Evolutionary conservation across 2,329 filamentous ascomycete species (phyloP), one percentile per base, ranked within the genome.

Genomic region (Dryadomyces quercus-mongolicae): DNA sequence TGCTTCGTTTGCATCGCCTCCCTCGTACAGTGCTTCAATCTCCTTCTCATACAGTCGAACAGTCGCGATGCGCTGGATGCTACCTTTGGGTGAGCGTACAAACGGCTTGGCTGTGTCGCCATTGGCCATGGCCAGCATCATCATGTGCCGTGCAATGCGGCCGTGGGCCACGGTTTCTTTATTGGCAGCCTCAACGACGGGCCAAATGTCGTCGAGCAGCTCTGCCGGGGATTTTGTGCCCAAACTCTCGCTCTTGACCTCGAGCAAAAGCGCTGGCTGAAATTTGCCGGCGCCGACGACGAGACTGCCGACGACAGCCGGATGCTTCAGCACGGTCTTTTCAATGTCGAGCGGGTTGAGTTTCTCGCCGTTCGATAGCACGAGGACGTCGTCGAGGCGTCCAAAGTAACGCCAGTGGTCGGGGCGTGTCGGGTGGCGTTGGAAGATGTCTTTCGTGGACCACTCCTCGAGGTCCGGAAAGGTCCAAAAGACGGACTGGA

Each of bases 311-410:
- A 65, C 67, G 38, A 77, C 58, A 1, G 63, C 57, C 0, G 70
- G 67, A 47, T 75, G 72, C 12, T 61, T 62, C 7, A 60, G 56
- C 2, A 77, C 60, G 15, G 65, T 66, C 0, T 62, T 59, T 57
- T 77, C 74, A 38, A 76, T 71, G 2, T 65, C 67, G 3, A 72
- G 62, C 0, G 73, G 73, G 56, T 78, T 78, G 7, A 77, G 59
- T 61, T 78, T 77, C 63, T 76, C 72, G 31, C 74, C 74, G 49
- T 72, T 76, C 2, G 69, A 71, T 40, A 78, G 70, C 15, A 77
- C 73, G 16, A 77, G 71, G 47, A 77, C 64, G 56, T 74, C 71
- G 55, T 77, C 74, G 0, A 62, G 57, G n/a, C 68, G 62, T 22
- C 67, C 65, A 13, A 61, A 57, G 49, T 66, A 64, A 22, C 63